A percentile compares a stretch with the other conserved stretches of the same genome.
Evolutionary conservation across 1,139 yeast genomes (phyloP).

Genomic region (Sugiyamaella xylanicola): DNA sequence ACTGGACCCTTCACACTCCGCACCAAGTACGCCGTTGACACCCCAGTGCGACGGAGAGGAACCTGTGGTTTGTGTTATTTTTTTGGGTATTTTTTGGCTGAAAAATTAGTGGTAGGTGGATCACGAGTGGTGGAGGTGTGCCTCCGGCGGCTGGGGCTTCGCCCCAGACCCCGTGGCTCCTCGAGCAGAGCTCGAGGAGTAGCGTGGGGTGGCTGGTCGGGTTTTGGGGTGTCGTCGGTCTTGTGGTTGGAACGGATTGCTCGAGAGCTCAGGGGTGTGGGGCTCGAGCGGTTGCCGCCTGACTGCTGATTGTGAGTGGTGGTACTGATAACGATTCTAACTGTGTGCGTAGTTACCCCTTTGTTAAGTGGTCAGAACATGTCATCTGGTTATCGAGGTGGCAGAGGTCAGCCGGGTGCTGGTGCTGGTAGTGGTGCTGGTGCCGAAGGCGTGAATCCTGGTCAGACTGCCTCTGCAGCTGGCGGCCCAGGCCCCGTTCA

Average conservation of each 20-base stretch:
- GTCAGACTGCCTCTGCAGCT: too few relatives aligned
- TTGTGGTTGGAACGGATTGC: neutral
- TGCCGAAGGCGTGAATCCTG: neutral
- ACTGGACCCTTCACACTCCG: conserved; percentile 6
- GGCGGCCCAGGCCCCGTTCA: too few relatives aligned
- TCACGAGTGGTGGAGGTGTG: too few relatives aligned
- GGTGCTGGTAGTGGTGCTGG: neutral
- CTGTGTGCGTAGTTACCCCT: too few relatives aligned
- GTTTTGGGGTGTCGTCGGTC: too few relatives aligned
- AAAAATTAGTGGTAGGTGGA: neutral
- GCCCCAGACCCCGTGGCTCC: neutral
- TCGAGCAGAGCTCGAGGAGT: neutral
- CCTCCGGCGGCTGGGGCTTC: neutral
- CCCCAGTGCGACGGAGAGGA: neutral
- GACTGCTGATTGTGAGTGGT: neutral
- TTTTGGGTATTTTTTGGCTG: conserved; percentile 3
- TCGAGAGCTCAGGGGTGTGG: neutral
- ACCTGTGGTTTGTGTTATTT: conserved; percentile 7
- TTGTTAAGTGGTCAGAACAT: conserved; percentile 5
- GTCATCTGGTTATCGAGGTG: conserved; percentile 18
- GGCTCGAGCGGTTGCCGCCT: neutral
- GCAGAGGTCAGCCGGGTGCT: conserved; percentile 2
- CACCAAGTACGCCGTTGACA: conserved; percentile 9
- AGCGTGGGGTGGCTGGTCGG: too few relatives aligned
- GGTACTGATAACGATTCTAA: too few relatives aligned